Percentiles rank a stretch among this genome's conserved stretches.
These are phyloP conservation scores for Mallotus repandus DNA, from an alignment of 441 rosid species.

Conservation along the genomic window DNA sequence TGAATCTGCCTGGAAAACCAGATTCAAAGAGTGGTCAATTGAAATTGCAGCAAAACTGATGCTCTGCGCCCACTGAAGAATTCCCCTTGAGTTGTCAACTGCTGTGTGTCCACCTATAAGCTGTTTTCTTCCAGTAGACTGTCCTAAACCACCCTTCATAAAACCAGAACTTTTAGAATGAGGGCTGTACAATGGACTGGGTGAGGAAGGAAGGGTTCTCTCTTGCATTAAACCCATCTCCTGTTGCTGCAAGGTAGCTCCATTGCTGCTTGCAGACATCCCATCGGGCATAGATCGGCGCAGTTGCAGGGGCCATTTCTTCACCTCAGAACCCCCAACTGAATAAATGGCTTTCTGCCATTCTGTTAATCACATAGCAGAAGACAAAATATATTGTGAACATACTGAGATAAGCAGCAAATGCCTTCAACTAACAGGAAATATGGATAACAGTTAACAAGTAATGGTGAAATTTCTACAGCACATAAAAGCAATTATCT, in stretches of 20 bases:
- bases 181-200: constrained; percentile 80
- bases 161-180: constrained; percentile 82
- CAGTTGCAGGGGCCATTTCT: constrained; percentile 95
- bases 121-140: constrained; percentile 77
- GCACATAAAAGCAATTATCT: neutral
- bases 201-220: constrained; percentile 82
- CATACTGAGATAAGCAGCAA: neutral
- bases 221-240: constrained; percentile 95
- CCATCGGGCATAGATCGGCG: constrained; percentile 86
- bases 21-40: constrained; percentile 77
- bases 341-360: constrained; percentile 99
- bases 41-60: constrained; percentile 86
- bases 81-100: constrained; percentile 78
- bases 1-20: constrained; percentile 75
- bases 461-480: neutral
- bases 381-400: neutral
- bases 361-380: constrained; percentile 46
- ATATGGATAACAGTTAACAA: neutral
- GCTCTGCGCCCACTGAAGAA: constrained; percentile 98
- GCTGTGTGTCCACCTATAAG: constrained; percentile 64
- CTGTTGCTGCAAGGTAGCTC: constrained; percentile 84
- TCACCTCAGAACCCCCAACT: constrained; percentile 90
- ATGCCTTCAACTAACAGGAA: neutral
- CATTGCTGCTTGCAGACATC: constrained; percentile 61
- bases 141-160: constrained; percentile 89